A percentile compares a stretch with the other conserved stretches of the same genome.
Evolutionary conservation across 1,139 yeast genomes (phyloP).

Genomic region (Saccharomyces hybrid): DNA sequence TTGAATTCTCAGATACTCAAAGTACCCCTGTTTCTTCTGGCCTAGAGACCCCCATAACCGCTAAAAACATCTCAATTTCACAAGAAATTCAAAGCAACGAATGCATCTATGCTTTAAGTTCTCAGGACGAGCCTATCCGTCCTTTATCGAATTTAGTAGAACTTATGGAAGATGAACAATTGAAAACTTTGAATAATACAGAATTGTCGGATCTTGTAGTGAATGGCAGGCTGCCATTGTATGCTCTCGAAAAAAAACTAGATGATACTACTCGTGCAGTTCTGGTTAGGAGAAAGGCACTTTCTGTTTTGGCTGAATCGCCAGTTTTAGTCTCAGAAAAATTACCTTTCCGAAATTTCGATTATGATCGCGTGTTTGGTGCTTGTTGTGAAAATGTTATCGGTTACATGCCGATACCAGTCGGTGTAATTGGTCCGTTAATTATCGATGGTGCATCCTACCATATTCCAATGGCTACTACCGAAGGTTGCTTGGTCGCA

Average conservation of each 20-base stretch:
- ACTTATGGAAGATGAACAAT: constrained; percentile 62
- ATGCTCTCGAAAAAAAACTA: constrained; percentile 86
- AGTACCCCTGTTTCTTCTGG: background rate
- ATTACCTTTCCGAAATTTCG: constrained; percentile 75
- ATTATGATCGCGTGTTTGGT: constrained; percentile 91
- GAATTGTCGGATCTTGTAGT: constrained; percentile 68
- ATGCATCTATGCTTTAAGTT: constrained; percentile 41
- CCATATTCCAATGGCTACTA: constrained; percentile 97
- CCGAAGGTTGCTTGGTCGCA: constrained; percentile 97
- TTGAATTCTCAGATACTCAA: background rate
- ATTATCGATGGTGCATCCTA: constrained; percentile 77
- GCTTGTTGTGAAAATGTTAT: constrained; percentile 98
- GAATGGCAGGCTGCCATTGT: constrained; percentile 78
- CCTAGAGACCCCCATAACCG: background rate
- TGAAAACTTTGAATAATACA: constrained; percentile 56
- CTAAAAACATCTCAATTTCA: background rate
- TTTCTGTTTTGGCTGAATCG: constrained; percentile 73
- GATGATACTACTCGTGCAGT: constrained; percentile 88
- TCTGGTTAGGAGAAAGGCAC: constrained; percentile 80
- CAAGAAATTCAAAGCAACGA: constrained; percentile 29
- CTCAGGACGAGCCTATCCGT: constrained; percentile 15
- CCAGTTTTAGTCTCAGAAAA: constrained; percentile 65
- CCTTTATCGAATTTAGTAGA: constrained; percentile 57
- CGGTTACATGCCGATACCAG: constrained; percentile 91
- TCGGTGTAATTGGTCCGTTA: constrained; percentile 95